Evolutionary conservation across 768 basidiomycete species (phyloP).

Genomic region (Tylopilus sp.): DNA sequence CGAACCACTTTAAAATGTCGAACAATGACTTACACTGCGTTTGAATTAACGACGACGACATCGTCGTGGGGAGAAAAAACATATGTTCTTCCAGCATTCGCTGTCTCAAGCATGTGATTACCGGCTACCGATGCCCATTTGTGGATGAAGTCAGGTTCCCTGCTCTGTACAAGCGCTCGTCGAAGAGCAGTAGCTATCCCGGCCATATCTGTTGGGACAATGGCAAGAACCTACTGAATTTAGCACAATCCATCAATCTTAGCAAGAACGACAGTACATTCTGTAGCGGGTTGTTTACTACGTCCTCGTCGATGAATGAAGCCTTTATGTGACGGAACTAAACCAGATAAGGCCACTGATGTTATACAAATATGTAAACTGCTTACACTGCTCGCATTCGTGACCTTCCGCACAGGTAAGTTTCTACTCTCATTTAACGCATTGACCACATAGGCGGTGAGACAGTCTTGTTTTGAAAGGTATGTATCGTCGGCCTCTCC

Average conservation of each 20-base stretch:
- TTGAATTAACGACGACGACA: slow-evolving; percentile 16
- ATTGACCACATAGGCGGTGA: slow-evolving; percentile 26
- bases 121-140: slow-evolving; percentile 5
- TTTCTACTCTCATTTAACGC: slow-evolving; percentile 16
- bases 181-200: slow-evolving; percentile 17
- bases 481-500: too few species aligned
- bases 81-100: slow-evolving; percentile 9
- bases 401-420: slow-evolving; percentile 13
- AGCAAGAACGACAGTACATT: slow-evolving; percentile 13
- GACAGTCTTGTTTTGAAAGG: slow-evolving; percentile 29
- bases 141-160: slow-evolving; percentile 11
- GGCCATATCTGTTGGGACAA: slow-evolving; percentile 14
- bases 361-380: neutral
- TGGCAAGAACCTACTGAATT: neutral
- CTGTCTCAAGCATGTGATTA: slow-evolving; percentile 11
- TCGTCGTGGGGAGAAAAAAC: slow-evolving; percentile 1
- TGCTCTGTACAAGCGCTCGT: slow-evolving; percentile 5
- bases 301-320: slow-evolving; percentile 7
- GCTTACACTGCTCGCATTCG: slow-evolving; percentile 25
- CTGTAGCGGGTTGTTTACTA: slow-evolving; percentile 16
- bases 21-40: slow-evolving; percentile 2
- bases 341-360: neutral
- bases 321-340: slow-evolving; percentile 17
- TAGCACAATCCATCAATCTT: neutral
- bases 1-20: too few species aligned